Base-by-base conservation (phyloP, 371 early-diverging fungal genomes). In the Apophysomyces elegans region DNA sequence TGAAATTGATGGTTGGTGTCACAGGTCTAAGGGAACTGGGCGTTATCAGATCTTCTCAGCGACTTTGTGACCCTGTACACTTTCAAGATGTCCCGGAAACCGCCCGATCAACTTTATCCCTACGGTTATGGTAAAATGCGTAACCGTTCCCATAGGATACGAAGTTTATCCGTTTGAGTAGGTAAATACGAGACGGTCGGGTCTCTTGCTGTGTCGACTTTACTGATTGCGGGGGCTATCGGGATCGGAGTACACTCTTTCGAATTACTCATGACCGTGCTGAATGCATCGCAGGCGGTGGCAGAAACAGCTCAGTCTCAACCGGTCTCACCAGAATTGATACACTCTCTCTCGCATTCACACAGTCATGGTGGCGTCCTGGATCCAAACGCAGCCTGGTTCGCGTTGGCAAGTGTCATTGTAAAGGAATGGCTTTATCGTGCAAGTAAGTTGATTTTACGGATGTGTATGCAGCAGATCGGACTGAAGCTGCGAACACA, bases 321-420 rank as follows among this genome's bases (percentile, higher is more conserved):
- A 11, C 37, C 39, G 11, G 59, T 60, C 11, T 44, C 62, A 12
- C 7, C 37, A 9, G 57, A 36, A 2, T 36, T 54, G 39, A 35
- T 65, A n/a, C 60, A 67, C 8, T 39, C 61, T 35, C 41, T 61
- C 47, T 50, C 54, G 36, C 67, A 78, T 63, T 68, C 66, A 7
- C 82, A 81, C 37, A 61, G 74, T n/a, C 83, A 80, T 56, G 61
- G 72, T 61, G 77, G 72, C 0, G 62, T 72, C 1, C 70, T 89
- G 26, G 86, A 88, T 74, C 86, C 91, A n/a, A 84, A 86, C 65
- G 91, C 91, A 18, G 86, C 89, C 16, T 90, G 89, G 89, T 87
- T 90, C 81, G 91, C 90, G 0, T 74, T 82, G 14, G 80, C 82
- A 2, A 88, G 89, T 59, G 86, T 91, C 8, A 66, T 81, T 18